phyloP scores from a whole-genome alignment of 495 filamentous ascomycete species.

The Penicillium canescens region DNA sequence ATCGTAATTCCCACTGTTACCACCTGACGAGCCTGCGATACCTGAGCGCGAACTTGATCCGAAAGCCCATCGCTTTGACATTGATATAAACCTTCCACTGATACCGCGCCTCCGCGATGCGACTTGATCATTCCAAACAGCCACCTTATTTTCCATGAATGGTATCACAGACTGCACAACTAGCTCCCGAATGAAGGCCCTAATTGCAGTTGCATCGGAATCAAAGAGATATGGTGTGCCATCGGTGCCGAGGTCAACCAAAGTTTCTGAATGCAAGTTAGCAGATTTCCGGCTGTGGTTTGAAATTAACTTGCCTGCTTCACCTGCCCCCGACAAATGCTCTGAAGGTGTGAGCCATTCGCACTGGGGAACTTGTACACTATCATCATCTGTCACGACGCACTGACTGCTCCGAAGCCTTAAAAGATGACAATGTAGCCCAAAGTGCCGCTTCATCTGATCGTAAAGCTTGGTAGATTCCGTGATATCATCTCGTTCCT shows the following conservation, averaged over 20 bases:
- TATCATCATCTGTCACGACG: conserved; percentile 90
- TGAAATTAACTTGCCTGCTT: conserved; percentile 46
- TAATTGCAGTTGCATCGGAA: conserved; percentile 84
- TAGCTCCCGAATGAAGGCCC: conserved; percentile 86
- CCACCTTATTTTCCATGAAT: conserved; percentile 87
- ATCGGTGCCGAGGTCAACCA: conserved; percentile 66
- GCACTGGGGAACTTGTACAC: conserved; percentile 70
- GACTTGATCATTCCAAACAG: conserved; percentile 96
- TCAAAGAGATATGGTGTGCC: conserved; percentile 79
- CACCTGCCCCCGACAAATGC: conserved; percentile 71
- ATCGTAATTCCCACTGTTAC: conserved; percentile 72
- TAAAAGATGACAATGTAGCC: conserved; percentile 90
- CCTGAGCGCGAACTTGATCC: conserved; percentile 56
- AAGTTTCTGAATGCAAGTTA: conserved; percentile 35
- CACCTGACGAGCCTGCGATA: conserved; percentile 38
- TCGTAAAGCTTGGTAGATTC: conserved; percentile 89
- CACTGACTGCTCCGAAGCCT: conserved; percentile 81
- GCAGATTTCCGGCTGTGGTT: neutral
- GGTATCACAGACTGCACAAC: conserved; percentile 90
- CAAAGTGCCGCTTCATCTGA: conserved; percentile 97
- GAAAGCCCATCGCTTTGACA: conserved; percentile 87
- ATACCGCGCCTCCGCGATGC: conserved; percentile 86
- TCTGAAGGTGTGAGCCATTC: conserved; percentile 91
- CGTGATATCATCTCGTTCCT: conserved; percentile 87
- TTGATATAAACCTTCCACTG: conserved; percentile 84